These are phyloP conservation scores for Backusella morwellensis DNA, from an alignment of 192 early-diverging fungal genomes.

Conservation along the genomic window DNA sequence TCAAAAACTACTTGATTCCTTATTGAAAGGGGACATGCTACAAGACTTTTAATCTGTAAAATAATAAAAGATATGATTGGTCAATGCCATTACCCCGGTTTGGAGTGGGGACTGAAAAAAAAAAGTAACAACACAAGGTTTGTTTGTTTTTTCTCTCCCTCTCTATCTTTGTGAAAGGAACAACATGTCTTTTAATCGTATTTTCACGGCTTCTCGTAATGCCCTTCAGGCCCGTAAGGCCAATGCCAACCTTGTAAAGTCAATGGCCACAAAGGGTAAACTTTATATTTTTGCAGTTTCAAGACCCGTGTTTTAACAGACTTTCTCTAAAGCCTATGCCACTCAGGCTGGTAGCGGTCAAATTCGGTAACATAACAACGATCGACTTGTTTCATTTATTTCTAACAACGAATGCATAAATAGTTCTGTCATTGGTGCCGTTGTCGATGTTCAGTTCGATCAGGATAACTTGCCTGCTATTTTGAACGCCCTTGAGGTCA, in stretches of 20 bases:
- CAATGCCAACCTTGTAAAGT: not conserved
- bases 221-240: not conserved
- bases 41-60: not conserved
- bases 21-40: not conserved
- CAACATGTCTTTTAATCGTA: not conserved
- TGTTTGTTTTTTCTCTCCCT: not conserved
- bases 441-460: slow-evolving; percentile 98
- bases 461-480: slow-evolving; percentile 89
- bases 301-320: not conserved
- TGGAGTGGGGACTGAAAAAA: not conserved
- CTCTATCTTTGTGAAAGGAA: not conserved
- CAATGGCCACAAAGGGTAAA: not conserved
- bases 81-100: not conserved
- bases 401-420: slow-evolving; percentile 51
- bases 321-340: slow-evolving; percentile 50
- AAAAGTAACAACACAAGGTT: not conserved
- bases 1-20: not conserved
- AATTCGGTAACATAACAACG: slow-evolving; percentile 23
- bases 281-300: not conserved
- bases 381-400: not conserved
- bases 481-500: slow-evolving; percentile 95
- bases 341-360: slow-evolving; percentile 46
- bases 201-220: slow-evolving; percentile 5
- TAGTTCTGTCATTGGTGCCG: slow-evolving; percentile 96
- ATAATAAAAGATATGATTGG: not conserved